Evolutionary conservation across 495 filamentous ascomycete genomes (phyloP).

Genomic region (Xylaria flabelliformis): DNA sequence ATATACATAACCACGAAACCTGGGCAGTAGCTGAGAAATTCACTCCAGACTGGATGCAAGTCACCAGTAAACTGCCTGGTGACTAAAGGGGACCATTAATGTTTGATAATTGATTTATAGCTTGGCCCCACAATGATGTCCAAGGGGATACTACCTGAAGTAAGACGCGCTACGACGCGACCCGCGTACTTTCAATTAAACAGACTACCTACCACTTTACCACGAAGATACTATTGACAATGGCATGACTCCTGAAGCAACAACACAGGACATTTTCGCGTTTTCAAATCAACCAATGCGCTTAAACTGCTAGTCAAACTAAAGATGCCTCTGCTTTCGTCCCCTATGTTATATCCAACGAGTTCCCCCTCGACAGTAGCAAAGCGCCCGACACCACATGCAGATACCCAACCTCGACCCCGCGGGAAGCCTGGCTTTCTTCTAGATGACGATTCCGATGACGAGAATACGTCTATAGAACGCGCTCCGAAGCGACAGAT

Average conservation of each 20-base stretch:
- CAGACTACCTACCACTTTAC: background rate
- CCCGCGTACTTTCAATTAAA: conserved; percentile 26
- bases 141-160: background rate
- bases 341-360: conserved; percentile 63
- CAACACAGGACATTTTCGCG: background rate
- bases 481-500: conserved; percentile 40
- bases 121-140: background rate
- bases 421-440: conserved; percentile 52
- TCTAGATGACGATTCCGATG: conserved; percentile 47
- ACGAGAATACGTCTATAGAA: conserved; percentile 30
- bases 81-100: background rate
- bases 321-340: conserved; percentile 70
- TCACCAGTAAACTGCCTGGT: background rate
- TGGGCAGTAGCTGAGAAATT: background rate
- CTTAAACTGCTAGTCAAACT: conserved; percentile 5
- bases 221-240: background rate
- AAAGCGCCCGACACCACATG: conserved; percentile 55
- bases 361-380: conserved; percentile 57
- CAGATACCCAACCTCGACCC: conserved; percentile 44
- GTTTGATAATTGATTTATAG: background rate
- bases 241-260: background rate
- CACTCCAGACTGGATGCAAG: background rate
- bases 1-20: too few relatives aligned
- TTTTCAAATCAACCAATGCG: background rate
- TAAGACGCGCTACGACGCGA: conserved; percentile 26